Evolutionary conservation across 2,329 filamentous ascomycete species (phyloP), one percentile per base, ranked within the genome.

Genomic region (Rugonectria rugulosa): DNA sequence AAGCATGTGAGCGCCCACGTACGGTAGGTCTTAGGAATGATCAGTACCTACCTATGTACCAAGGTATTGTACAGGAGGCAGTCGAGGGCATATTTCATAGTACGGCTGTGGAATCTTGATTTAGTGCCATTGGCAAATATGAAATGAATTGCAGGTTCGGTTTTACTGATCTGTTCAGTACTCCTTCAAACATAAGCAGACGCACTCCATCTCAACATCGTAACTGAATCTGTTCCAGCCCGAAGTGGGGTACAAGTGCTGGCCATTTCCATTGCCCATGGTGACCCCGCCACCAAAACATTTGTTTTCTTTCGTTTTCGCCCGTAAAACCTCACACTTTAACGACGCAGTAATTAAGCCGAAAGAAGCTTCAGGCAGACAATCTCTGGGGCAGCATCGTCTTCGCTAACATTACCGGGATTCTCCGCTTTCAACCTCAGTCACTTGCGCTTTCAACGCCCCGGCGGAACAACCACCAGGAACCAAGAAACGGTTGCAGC

Each of bases 271-370:
- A 42, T 27, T 50, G 29, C 47, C 47, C 47, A 42, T 42, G 47
- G 47, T 55, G 46, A 55, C 53, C 53, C 53, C 53, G 53, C 53
- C 45, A 41, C 46, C 32, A 29, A 32, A 29, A n/a, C n/a, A 34
- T 20, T 42, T 46, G 34, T 46, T 53, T 55, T 46, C 34, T 50
- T 56, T 56, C 34, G 17, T 56, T 42, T 44, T 23, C 19, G 15
- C 48, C 24, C 44, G 38, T 19, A 23, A 48, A 20, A 32, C 11
- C 24, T 29, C 7, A 12, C 12, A 12, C 26, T 12, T 29, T 29
- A 12, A 29, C 26, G 12, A 29, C 12, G 7, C 7, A 29, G 12
- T 29, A 12, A 29, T 29, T 29, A 29, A 29, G 12, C 26, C 7
- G 26, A 7, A 29, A 29, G 7, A 29, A 12, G 7, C 26, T 29